Evolutionary conservation across 495 filamentous ascomycete genomes (phyloP), one percentile per base, ranked within the genome.

Genomic region (Neurospora sp.): DNA sequence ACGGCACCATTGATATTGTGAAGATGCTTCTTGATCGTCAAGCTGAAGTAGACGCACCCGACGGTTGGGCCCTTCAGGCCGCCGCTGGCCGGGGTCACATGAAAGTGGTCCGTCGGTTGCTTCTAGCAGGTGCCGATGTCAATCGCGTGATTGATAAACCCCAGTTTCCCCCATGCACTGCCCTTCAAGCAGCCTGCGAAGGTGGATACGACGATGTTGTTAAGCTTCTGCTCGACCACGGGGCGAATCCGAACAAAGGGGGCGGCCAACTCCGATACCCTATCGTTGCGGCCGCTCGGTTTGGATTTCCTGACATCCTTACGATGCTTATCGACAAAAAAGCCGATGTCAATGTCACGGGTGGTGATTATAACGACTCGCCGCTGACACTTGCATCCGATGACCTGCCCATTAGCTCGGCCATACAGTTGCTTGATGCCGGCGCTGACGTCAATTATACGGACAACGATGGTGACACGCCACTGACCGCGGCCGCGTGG

Each of bases 361-460:
- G 76, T 12, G 73, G 75, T 9, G 38, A n/a, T 6, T 35, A 9
- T 7, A 35, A 18, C 10, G 44, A 44, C 14, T 39, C 46, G 10
- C 71, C 71, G 5, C 31, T 40, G 39, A 12, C 14, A 40, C 14
- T 40, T 40, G 39, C 39, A 3, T 39, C 39, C 39, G 11, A 9
- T 9, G 11, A 10, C 9, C 39, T 39, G 39, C 39, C 39, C 39
- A 1, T 1, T 39, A 39, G 39, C 39, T 39, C 39, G 39, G 39
- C 39, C 39, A 39, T 39, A 39, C 39, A 39, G 3, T 39, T 39
- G 11, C 39, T 39, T 39, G 39, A 39, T 38, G 75, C 76, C 12
- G 80, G 80, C 0, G 80, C 80, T 5, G 76, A 81, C 69, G 77
- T 82, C 54, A 79, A 82, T 39, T 77, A 81, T 16, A 69, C 76